Evolutionary conservation across 176 grass and related monocot genomes (phyloP), one percentile per base, ranked within the genome.

Genomic region (Oryza coarctata): DNA sequence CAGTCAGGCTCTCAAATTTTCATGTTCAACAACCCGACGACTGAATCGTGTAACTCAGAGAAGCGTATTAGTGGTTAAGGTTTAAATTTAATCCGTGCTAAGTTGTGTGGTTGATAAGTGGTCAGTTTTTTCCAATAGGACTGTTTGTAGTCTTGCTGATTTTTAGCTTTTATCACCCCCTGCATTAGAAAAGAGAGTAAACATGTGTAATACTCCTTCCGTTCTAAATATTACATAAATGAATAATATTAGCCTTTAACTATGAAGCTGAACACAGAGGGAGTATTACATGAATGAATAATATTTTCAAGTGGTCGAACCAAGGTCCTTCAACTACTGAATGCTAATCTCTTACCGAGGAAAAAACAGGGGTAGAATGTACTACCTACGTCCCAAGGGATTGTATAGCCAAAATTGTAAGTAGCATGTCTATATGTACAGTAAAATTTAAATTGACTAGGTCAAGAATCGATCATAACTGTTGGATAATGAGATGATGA

Each of bases 361-460:
- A 8, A 7, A n/a, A 2, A n/a, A n/a, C n/a, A n/a, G n/a, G n/a
- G n/a, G n/a, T n/a, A n/a, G n/a, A n/a, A n/a, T n/a, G n/a, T n/a
- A n/a, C n/a, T n/a, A n/a, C n/a, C n/a, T n/a, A n/a, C n/a, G n/a
- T n/a, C n/a, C n/a, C n/a, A n/a, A n/a, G n/a, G n/a, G n/a, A n/a
- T n/a, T n/a, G n/a, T n/a, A n/a, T n/a, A n/a, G n/a, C n/a, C n/a
- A n/a, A n/a, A n/a, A n/a, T n/a, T n/a, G n/a, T n/a, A n/a, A n/a
- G n/a, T n/a, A n/a, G n/a, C n/a, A n/a, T n/a, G n/a, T n/a, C n/a
- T n/a, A n/a, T 67, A 1, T 83, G 73, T 82, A 79, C 62, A 89
- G 58, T 73, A 73, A 43, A 86, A 31, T 47, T 1, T 4, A 17
- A 55, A 22, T 78, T 79, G 79, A 83, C 27, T 79, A 86, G 74